Percentiles rank a stretch among this genome's conserved stretches.
Evolutionary conservation across 306 rosid species (phyloP).

Genomic region (Cicer bijugum): DNA sequence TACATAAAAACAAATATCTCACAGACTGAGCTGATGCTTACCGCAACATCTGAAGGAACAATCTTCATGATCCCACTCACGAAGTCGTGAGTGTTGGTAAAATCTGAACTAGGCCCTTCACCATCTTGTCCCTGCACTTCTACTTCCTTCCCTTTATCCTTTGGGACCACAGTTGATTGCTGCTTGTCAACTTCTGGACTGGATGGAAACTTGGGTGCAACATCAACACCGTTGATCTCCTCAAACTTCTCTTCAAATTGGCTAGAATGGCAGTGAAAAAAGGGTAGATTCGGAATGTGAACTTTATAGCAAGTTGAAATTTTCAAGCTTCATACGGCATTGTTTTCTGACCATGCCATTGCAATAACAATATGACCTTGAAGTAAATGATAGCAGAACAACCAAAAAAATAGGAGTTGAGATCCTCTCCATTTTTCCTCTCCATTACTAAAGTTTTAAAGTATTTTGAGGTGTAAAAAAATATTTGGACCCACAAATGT

Average conservation of each 20-base stretch:
- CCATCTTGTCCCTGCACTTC: slow-evolving; percentile 64
- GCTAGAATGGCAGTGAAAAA: slow-evolving; percentile 51
- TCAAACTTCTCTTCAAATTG: slow-evolving; percentile 96
- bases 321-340: slow-evolving; percentile 35
- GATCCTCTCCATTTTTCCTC: no score
- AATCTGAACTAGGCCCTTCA: slow-evolving; percentile 57
- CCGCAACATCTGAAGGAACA: slow-evolving; percentile 93
- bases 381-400: slow-evolving; percentile 26
- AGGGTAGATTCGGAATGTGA: slow-evolving; percentile 26
- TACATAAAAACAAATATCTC: slow-evolving; percentile 37
- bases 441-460: no score
- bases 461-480: no score
- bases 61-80: slow-evolving; percentile 94
- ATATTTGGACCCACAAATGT: no score
- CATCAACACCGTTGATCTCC: slow-evolving; percentile 81
- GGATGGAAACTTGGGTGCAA: slow-evolving; percentile 60
- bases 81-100: slow-evolving; percentile 67
- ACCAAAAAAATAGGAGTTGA: background rate
- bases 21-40: slow-evolving; percentile 56
- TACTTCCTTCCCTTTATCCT: slow-evolving; percentile 58
- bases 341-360: slow-evolving; percentile 34
- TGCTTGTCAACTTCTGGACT: slow-evolving; percentile 62
- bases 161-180: slow-evolving; percentile 50
- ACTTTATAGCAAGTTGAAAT: slow-evolving; percentile 35
- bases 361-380: slow-evolving; percentile 37